Base-by-base conservation (phyloP, 2,329 filamentous ascomycete species). In the Nemania sp. region DNA sequence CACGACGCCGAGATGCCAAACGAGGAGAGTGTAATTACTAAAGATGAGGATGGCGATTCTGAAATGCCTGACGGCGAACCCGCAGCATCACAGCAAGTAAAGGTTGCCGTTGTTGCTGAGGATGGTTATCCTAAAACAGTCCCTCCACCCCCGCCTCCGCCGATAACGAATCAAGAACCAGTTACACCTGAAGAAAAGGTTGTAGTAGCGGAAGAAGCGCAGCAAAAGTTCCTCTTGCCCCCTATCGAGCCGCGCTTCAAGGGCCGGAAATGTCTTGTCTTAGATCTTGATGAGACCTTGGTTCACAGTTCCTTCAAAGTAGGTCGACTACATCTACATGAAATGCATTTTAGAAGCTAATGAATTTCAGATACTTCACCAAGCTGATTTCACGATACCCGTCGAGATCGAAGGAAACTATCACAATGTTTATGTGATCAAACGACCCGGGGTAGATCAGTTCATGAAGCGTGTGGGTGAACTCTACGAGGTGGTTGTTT, bases 281-380 rank as follows among this genome's bases (percentile, higher is more conserved):
- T 99, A 53, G 96, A 99, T 83, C 84, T 99, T 69, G 96, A 99
- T 74, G 96, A 99, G 81, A 99, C 96, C 1, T 83, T 99, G 60
- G 96, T 99, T 26, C 96, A 99, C 83, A 98, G 96, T 80, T 98
- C 96, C 74, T 99, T 99, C 83, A 99, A 99, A 88, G 95, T 97
- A 81, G 73, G 84, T 73, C n/a, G 11, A 13, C 24, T 32, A 0
- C 43, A 61, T 41, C 45, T 20, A 22, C 4, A 8, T 26, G 18
- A 35, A 4, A 15, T 13, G 3, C 5, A 27, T 22, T 13, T 6
- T 41, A 52, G 43, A 55, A 32, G 64, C 57, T 70, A 10, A 70
- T 55, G 22, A 22, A 10, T 65, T 18, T n/a, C 35, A 98, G 94
- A 96, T 98, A 73, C 87, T 99, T 53, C 94, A 98, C 77, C 95